Evolutionary conservation across 345 rosid species (phyloP).

Genomic region (Arabis hirsuta): DNA sequence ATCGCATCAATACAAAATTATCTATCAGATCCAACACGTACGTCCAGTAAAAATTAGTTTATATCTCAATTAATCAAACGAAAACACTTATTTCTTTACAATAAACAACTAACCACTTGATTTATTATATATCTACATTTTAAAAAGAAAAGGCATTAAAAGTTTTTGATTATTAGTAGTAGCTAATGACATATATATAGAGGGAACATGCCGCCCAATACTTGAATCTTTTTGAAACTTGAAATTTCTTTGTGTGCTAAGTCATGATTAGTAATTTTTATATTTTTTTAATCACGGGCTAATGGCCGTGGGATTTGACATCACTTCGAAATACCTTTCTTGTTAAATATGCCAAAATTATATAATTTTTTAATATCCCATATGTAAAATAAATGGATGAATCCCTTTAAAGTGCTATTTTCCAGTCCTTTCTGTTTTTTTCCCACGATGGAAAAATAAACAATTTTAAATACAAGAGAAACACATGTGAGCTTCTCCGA

Average conservation of each 20-base stretch:
- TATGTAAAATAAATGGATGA: not conserved
- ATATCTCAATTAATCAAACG: not conserved
- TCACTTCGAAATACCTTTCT: conserved; percentile 21
- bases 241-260: conserved; percentile 28
- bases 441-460: conserved; percentile 23
- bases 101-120: conserved; percentile 16
- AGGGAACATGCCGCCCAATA: conserved; percentile 41
- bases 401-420: conserved; percentile 22
- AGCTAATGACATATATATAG: conserved; percentile 29
- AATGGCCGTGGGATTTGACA: conserved; percentile 34
- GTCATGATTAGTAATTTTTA: conserved; percentile 34
- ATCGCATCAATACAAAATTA: too few relatives aligned
- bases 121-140: not conserved
- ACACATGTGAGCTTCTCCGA: conserved; percentile 39
- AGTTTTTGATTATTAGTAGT: not conserved
- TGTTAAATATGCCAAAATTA: not conserved
- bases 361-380: too few relatives aligned
- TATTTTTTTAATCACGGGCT: conserved; percentile 8
- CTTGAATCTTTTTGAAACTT: conserved; percentile 32
- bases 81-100: not conserved
- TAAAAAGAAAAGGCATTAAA: conserved; percentile 11
- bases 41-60: not conserved
- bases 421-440: not conserved
- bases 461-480: conserved; percentile 23
- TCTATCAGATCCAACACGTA: too few relatives aligned